phyloP scores from a whole-genome alignment of 1,139 yeast species.

The Schwanniomyces etchellsii region DNA sequence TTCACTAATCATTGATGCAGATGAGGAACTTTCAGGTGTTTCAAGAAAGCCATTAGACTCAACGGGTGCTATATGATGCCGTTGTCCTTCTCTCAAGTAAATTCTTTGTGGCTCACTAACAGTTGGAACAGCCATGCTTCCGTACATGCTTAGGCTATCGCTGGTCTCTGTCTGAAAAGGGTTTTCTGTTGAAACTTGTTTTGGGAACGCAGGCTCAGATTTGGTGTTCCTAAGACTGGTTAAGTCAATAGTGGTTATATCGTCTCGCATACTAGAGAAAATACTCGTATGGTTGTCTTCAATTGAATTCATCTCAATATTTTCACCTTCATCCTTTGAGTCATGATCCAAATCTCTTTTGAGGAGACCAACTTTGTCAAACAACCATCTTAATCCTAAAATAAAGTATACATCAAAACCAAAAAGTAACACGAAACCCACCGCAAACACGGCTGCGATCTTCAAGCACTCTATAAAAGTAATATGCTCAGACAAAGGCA shows the following conservation, averaged over 20 bases:
- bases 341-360: slow-evolving; percentile 7
- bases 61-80: no score
- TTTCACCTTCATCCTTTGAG: slow-evolving; percentile 10
- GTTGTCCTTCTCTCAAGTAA: slow-evolving; percentile 8
- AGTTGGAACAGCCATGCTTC: slow-evolving; percentile 5
- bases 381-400: slow-evolving; percentile 19
- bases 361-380: slow-evolving; percentile 15
- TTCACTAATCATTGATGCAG: slow-evolving; percentile 1
- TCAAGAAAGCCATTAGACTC: not conserved
- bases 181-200: slow-evolving; percentile 10
- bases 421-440: slow-evolving; percentile 56
- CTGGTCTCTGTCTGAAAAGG: slow-evolving; percentile 11
- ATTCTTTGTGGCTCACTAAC: slow-evolving; percentile 16
- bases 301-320: slow-evolving; percentile 11
- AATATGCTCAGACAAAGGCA: slow-evolving; percentile 62
- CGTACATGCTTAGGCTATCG: no score
- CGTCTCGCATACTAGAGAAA: slow-evolving; percentile 27
- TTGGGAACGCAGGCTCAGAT: slow-evolving; percentile 9
- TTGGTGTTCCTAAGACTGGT: slow-evolving; percentile 14
- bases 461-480: slow-evolving; percentile 64
- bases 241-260: slow-evolving; percentile 33
- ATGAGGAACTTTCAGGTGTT: not conserved
- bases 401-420: slow-evolving; percentile 38
- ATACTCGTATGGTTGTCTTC: slow-evolving; percentile 4
- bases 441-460: slow-evolving; percentile 66